phyloP scores from a whole-genome alignment of 2,329 filamentous ascomycete genomes.

The Xylariales sp. region DNA sequence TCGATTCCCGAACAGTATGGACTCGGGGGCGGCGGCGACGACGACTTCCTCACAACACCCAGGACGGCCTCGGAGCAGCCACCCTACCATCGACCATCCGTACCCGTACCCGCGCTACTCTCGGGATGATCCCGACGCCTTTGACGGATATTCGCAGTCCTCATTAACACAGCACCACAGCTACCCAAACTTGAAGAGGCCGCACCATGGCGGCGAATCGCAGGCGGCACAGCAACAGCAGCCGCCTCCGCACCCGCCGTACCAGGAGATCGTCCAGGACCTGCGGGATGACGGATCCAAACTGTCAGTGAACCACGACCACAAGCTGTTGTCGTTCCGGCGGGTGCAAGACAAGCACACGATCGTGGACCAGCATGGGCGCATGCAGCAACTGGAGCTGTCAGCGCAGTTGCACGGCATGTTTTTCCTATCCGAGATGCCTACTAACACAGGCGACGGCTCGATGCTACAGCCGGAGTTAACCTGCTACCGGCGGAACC shows the following conservation, averaged over 20 bases:
- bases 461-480: conserved; percentile 78
- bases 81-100: conserved; percentile 62
- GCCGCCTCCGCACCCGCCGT: conserved; percentile 57
- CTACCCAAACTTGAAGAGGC: conserved; percentile 67
- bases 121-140: conserved; percentile 65
- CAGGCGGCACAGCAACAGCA: conserved; percentile 35
- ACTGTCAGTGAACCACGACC: conserved; percentile 68
- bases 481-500: conserved; percentile 94
- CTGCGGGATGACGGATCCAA: conserved; percentile 69
- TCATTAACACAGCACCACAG: conserved; percentile 63
- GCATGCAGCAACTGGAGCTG: conserved; percentile 70
- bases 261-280: conserved; percentile 71
- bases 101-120: conserved; percentile 67
- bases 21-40: conserved; percentile 60
- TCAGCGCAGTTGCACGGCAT: conserved; percentile 85
- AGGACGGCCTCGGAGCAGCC: conserved; percentile 62
- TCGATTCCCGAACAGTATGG: conserved; percentile 63
- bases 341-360: conserved; percentile 69
- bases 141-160: conserved; percentile 64
- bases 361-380: conserved; percentile 68
- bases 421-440: conserved; percentile 88
- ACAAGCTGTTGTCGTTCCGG: conserved; percentile 70
- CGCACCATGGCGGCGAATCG: conserved; percentile 56
- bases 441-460: conserved; percentile 70
- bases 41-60: conserved; percentile 58